Conservation (phyloP, 2,329 filamentous ascomycete species). For the Colletotrichum melonis region DNA sequence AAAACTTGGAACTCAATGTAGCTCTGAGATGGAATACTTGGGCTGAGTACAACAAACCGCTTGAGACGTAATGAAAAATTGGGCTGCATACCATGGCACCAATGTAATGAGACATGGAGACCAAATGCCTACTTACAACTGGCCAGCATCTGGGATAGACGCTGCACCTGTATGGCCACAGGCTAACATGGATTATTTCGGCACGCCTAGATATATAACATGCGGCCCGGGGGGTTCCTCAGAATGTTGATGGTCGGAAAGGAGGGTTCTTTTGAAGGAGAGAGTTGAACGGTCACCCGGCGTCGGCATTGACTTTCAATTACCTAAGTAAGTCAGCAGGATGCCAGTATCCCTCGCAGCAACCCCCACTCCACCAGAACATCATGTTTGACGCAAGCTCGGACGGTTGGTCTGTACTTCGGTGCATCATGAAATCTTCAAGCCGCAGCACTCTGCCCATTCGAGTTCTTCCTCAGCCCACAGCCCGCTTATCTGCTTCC, state of each 20-base stretch:
- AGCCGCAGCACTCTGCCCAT: background rate
- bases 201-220: background rate
- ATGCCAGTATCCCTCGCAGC: background rate
- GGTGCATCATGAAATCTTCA: constrained; percentile 4
- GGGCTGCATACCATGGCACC: background rate
- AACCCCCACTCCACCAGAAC: background rate
- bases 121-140: background rate
- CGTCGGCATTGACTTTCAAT: background rate
- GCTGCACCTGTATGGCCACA: background rate
- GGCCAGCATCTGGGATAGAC: background rate
- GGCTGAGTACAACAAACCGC: background rate
- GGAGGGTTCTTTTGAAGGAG: too few relatives aligned
- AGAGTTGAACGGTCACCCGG: background rate
- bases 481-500: background rate
- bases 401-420: background rate
- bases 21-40: background rate
- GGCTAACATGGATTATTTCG: background rate
- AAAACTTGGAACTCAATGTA: background rate
- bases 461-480: background rate
- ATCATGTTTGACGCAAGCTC: background rate
- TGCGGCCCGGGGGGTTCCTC: background rate
- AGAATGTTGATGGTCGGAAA: background rate
- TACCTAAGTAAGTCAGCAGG: background rate
- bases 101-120: background rate
- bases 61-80: background rate